phyloP scores from a whole-genome alignment of 805 yeast genomes.

The Lachancea nothofagi region DNA sequence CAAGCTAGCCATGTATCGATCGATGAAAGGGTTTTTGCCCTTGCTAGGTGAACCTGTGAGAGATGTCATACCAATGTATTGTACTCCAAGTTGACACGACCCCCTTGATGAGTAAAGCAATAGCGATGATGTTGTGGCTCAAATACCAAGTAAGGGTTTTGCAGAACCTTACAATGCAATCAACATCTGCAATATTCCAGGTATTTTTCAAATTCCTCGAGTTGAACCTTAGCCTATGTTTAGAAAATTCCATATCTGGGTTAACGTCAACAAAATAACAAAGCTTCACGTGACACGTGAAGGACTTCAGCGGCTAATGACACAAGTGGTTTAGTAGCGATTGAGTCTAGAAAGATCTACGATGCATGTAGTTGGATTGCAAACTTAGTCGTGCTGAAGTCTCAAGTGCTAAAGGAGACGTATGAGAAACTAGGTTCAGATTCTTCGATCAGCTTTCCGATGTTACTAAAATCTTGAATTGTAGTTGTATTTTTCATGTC shows the following conservation, averaged over 20 bases:
- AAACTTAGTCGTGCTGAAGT: neutral
- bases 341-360: too few species aligned
- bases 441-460: conserved; percentile 4
- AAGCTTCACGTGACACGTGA: neutral
- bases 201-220: neutral
- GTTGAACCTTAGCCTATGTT: neutral
- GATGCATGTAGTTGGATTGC: neutral
- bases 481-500: conserved; percentile 11
- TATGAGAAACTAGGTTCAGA: neutral
- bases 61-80: conserved; percentile 15
- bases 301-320: neutral
- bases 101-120: too few species aligned
- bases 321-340: too few species aligned
- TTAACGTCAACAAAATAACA: neutral
- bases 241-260: neutral
- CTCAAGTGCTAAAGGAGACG: neutral
- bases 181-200: too few species aligned
- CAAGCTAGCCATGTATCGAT: conserved; percentile 27
- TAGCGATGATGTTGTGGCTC: too few species aligned
- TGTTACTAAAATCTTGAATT: conserved; percentile 25
- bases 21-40: conserved; percentile 9
- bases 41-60: conserved; percentile 21
- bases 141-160: too few species aligned
- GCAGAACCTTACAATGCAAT: neutral
- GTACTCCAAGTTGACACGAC: too few species aligned